Evolutionary conservation across 1,284 basidiomycete genomes (phyloP).

Genomic region (Ganoderma boninense): DNA sequence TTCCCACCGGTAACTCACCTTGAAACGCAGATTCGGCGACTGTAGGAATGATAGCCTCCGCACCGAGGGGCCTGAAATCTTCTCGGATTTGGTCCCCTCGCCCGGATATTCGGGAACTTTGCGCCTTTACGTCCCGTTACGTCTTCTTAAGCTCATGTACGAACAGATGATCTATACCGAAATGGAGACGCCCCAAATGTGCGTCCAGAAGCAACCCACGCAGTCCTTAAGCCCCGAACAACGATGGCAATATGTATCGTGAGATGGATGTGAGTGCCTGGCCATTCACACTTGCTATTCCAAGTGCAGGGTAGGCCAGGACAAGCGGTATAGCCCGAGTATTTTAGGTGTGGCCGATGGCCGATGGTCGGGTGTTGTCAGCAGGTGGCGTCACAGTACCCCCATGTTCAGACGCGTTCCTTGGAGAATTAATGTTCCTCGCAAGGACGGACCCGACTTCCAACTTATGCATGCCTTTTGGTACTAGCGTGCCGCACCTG

Average conservation of each 20-base stretch:
- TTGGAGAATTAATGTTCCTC: slow-evolving; percentile 1
- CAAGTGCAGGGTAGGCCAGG: background rate
- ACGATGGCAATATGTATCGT: background rate
- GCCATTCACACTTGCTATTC: background rate
- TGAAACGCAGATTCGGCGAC: slow-evolving; percentile 4
- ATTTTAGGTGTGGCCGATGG: slow-evolving; percentile 2
- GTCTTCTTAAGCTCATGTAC: background rate
- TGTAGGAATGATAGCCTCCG: background rate
- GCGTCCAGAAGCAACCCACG: background rate
- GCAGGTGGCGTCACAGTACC: background rate
- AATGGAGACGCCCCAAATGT: background rate
- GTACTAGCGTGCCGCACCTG: background rate
- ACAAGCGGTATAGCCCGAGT: background rate
- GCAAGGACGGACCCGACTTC: background rate
- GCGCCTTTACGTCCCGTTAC: background rate
- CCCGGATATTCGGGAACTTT: background rate
- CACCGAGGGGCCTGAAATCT: background rate
- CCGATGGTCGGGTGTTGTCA: slow-evolving; percentile 3
- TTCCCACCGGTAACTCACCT: slow-evolving; percentile 6
- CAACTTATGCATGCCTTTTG: background rate
- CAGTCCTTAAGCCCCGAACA: background rate
- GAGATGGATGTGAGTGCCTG: background rate
- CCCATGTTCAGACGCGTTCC: background rate
- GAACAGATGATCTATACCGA: background rate
- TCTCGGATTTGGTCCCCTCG: background rate